Evolutionary conservation across 768 basidiomycete species (phyloP), one percentile per base, ranked within the genome.

Genomic region (Lentinula guzmanii): DNA sequence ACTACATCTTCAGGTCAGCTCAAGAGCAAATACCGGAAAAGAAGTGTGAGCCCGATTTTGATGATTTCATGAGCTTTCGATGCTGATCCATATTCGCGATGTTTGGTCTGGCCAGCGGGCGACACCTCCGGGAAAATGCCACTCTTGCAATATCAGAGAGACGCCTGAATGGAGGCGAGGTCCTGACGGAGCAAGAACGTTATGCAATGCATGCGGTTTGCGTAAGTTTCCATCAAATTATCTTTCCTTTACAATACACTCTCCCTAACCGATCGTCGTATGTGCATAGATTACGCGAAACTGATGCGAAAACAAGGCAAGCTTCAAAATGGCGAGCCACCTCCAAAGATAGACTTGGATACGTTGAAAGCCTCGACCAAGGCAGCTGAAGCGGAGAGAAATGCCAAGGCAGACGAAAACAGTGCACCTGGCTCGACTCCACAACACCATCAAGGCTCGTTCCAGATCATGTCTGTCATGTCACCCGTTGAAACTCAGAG

Each of bases 161-260:
- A 93, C 91, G 4, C 91, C 91, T n/a, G 91, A 93, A 71, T 93
- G 91, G 91, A 74, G 91, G 58, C 82, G 90, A 28, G 91, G 91
- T 15, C 91, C 91, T 2, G 91, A 92, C 68, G 91, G 91, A 4
- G 90, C 91, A 28, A 76, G 91, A 68, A 93, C 91, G 7, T 70
- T 93, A 67, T 93, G 91, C 69, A 93, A 92, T 70, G 91, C 91
- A 46, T 93, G 91, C 73, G 91, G 91, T 35, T 74, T 93, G 66
- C 91, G 91, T 93, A 71, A 70, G 88, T 85, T 35, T 37, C 63
- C 57, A n/a, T 58, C 13, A 37, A 33, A 31, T 28, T 28, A 28
- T 16, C 37, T 34, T 2, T 31, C 8, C 51, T 52, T 52, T 28
- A 31, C n/a, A 5, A 8, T 4, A 21, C 11, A 5, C 15, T 28